phyloP scores from a whole-genome alignment of 768 basidiomycete genomes.

The Ramaria sp. region DNA sequence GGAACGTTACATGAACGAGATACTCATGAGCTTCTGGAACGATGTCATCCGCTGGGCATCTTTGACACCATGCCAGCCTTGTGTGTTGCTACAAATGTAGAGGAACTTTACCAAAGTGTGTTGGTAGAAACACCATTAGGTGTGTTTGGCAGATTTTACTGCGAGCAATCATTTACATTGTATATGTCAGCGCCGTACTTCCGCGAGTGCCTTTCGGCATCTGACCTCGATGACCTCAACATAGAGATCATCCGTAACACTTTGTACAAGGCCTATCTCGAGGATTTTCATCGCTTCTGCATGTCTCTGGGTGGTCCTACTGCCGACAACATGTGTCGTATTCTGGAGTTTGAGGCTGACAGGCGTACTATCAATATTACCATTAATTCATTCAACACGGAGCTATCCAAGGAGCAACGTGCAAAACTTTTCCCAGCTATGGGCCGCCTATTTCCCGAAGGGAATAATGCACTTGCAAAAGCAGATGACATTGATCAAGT shows the following conservation, averaged over 20 bases:
- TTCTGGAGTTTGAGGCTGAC: conserved; percentile 95
- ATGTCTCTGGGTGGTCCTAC: conserved; percentile 75
- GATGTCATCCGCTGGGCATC: conserved; percentile 93
- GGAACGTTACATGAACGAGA: conserved; percentile 96
- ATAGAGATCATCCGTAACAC: conserved; percentile 99
- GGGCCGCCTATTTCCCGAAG: conserved; percentile 88
- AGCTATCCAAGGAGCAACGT: conserved; percentile 89
- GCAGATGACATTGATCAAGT: conserved; percentile 96
- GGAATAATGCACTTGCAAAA: conserved; percentile 86
- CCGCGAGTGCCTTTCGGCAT: conserved; percentile 87
- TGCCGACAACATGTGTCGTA: conserved; percentile 81
- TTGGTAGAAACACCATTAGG: conserved; percentile 96
- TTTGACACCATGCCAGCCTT: conserved; percentile 99
- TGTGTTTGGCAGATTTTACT: conserved; percentile 28
- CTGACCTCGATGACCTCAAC: conserved; percentile 96
- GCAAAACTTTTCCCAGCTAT: conserved; percentile 91
- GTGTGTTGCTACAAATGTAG: conserved; percentile 98
- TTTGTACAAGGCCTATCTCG: conserved; percentile 96
- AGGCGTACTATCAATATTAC: conserved; percentile 96
- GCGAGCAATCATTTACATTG: background rate
- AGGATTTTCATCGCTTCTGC: conserved; percentile 88
- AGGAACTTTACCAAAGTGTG: conserved; percentile 94
- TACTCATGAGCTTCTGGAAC: conserved; percentile 90
- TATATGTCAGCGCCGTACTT: conserved; percentile 75
- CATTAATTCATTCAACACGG: conserved; percentile 96